phyloP scores from a whole-genome alignment of 495 filamentous ascomycete species.

The Collariella sp. region DNA sequence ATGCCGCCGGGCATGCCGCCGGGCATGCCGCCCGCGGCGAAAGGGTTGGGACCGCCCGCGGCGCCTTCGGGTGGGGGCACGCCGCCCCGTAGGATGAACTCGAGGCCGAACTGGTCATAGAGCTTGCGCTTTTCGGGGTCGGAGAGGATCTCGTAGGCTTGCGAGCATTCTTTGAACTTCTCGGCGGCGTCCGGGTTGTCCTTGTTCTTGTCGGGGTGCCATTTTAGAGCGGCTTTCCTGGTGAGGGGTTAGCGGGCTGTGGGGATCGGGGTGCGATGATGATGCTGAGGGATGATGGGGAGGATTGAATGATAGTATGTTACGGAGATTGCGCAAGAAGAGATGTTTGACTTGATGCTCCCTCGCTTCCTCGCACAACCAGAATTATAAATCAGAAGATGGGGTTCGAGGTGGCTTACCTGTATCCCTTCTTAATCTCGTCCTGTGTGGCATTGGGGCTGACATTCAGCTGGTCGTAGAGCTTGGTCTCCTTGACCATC shows the following conservation, averaged over 20 bases:
- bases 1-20: too few relatives aligned
- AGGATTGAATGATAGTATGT: neutral
- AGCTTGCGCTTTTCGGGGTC: constrained; percentile 95
- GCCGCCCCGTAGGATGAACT: constrained; percentile 83
- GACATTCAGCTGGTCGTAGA: constrained; percentile 71
- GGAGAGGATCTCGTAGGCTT: constrained; percentile 95
- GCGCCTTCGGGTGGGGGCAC: constrained; percentile 52
- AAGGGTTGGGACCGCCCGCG: constrained; percentile 41
- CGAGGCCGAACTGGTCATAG: constrained; percentile 91
- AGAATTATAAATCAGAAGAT: neutral
- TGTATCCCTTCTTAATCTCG: constrained; percentile 95
- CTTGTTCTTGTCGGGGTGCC: constrained; percentile 96
- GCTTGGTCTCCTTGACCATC: constrained; percentile 82
- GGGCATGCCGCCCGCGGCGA: constrained; percentile 36
- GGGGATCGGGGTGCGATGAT: neutral
- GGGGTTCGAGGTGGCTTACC: constrained; percentile 46
- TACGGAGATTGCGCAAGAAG: neutral
- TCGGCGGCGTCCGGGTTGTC: constrained; percentile 74
- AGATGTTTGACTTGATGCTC: neutral
- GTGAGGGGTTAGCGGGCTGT: constrained; percentile 18
- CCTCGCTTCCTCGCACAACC: neutral
- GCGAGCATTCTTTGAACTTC: constrained; percentile 91
- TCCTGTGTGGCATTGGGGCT: constrained; percentile 75
- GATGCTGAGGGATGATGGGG: neutral
- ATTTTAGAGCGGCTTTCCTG: constrained; percentile 83